Evolutionary conservation across 257 asterid species (phyloP).

Genomic region (Plantago major): DNA sequence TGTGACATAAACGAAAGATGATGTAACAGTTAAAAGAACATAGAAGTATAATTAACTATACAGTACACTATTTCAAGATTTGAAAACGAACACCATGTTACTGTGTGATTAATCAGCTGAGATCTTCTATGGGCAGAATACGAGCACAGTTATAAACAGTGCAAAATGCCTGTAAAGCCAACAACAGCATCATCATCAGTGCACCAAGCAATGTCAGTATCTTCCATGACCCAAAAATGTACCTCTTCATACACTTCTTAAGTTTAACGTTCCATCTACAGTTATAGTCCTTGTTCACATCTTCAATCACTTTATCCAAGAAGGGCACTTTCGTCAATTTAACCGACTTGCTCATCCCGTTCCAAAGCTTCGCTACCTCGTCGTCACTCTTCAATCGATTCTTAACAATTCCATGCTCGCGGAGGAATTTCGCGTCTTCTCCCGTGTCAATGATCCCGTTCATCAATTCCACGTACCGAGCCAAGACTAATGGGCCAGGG

Average conservation of each 20-base stretch:
- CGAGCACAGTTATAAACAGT: slow-evolving; percentile 4
- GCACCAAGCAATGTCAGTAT: slow-evolving; percentile 1
- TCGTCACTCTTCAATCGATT: slow-evolving; percentile 17
- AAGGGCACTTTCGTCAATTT: slow-evolving; percentile 17
- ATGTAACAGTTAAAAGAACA: no score
- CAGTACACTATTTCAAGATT: no score
- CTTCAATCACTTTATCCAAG: slow-evolving; percentile 14
- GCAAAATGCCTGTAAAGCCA: slow-evolving; percentile 9
- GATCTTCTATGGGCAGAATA: background rate
- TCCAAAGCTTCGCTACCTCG: slow-evolving; percentile 16
- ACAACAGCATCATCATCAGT: background rate
- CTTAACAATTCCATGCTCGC: slow-evolving; percentile 4
- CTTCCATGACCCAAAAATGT: slow-evolving; percentile 12
- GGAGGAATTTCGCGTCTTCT: slow-evolving; percentile 9
- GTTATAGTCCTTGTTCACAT: slow-evolving; percentile 14
- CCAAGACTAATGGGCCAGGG: slow-evolving; percentile 6
- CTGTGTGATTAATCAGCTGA: background rate
- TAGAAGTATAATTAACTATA: no score
- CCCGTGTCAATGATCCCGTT: slow-evolving; percentile 7
- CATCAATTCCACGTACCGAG: slow-evolving; percentile 12
- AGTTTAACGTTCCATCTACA: slow-evolving; percentile 5
- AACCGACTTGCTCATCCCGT: slow-evolving; percentile 2
- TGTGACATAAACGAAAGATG: no score
- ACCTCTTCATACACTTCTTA: slow-evolving; percentile 1
- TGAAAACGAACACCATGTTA: no score